Percentiles rank a stretch among this genome's conserved stretches.
phyloP scores from a whole-genome alignment of 2,329 filamentous ascomycete species.

The Plectosphaerella sp. region DNA sequence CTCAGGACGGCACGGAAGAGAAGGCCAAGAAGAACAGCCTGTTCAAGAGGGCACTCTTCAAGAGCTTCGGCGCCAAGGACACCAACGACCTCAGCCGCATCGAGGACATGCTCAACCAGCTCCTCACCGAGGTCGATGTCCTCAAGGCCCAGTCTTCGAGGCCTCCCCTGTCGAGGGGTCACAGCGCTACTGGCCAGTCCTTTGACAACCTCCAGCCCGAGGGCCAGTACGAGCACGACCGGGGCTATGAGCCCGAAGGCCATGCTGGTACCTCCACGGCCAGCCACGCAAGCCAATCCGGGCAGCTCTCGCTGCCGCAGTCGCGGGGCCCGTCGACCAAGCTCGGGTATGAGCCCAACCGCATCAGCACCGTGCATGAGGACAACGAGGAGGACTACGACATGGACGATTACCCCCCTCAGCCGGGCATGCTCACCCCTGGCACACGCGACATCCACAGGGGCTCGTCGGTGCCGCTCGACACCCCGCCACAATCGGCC shows the following conservation, averaged over 20 bases:
- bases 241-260: slow-evolving; percentile 80
- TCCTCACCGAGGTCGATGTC: slow-evolving; percentile 87
- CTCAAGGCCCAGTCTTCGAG: slow-evolving; percentile 59
- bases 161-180: slow-evolving; percentile 18
- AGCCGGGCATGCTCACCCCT: slow-evolving; percentile 48
- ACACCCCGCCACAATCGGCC: slow-evolving; percentile 53
- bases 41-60: slow-evolving; percentile 90
- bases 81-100: slow-evolving; percentile 84
- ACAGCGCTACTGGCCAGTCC: slow-evolving; percentile 53
- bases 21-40: slow-evolving; percentile 75
- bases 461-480: slow-evolving; percentile 49
- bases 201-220: slow-evolving; percentile 64
- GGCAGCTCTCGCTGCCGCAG: slow-evolving; percentile 62
- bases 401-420: slow-evolving; percentile 28
- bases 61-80: slow-evolving; percentile 83
- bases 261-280: slow-evolving; percentile 68
- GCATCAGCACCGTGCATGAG: slow-evolving; percentile 87
- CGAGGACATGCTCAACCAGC: slow-evolving; percentile 85
- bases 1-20: slow-evolving; percentile 45
- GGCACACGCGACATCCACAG: slow-evolving; percentile 45
- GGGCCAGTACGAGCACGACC: slow-evolving; percentile 62
- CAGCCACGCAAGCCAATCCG: slow-evolving; percentile 69
- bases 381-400: slow-evolving; percentile 72
- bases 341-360: slow-evolving; percentile 58
- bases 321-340: slow-evolving; percentile 40